These are phyloP conservation scores for Babesia caballi DNA, from an alignment of 169 alveolate genomes.

Conservation along the genomic window DNA sequence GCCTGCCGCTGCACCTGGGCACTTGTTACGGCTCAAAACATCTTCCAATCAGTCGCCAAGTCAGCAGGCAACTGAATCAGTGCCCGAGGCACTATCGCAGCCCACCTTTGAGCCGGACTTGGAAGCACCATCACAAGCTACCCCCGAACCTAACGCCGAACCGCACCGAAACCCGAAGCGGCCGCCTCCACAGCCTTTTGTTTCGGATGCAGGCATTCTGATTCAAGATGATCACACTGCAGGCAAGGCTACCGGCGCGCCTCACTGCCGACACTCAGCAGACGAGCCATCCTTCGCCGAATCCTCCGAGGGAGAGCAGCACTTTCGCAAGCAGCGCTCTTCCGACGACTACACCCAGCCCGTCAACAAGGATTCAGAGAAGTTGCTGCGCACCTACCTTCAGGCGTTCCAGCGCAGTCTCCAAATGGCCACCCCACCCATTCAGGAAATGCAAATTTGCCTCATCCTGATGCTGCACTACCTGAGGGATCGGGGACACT, in stretches of 20 bases:
- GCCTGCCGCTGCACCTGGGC: neutral
- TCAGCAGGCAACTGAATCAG: neutral
- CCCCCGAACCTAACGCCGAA: neutral
- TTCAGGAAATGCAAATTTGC: neutral
- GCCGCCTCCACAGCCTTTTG: too few relatives aligned
- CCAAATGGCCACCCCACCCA: neutral
- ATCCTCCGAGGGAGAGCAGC: neutral
- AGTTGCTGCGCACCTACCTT: neutral
- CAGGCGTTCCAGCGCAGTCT: neutral
- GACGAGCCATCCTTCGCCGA: neutral
- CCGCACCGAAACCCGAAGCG: too few relatives aligned
- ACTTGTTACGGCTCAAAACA: too few relatives aligned
- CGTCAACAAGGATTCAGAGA: constrained; percentile 10
- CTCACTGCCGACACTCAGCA: neutral
- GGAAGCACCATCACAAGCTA: neutral
- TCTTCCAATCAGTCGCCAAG: too few relatives aligned
- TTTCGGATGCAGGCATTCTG: too few relatives aligned
- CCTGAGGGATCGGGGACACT: neutral
- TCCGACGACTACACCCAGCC: neutral
- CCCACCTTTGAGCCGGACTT: neutral
- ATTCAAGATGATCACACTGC: too few relatives aligned
- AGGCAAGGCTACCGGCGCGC: neutral
- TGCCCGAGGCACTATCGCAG: neutral
- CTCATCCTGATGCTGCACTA: constrained; percentile 3
- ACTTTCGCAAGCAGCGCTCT: neutral